phyloP scores from a whole-genome alignment of 169 alveolate species.

The Plasmodium malariae region DNA sequence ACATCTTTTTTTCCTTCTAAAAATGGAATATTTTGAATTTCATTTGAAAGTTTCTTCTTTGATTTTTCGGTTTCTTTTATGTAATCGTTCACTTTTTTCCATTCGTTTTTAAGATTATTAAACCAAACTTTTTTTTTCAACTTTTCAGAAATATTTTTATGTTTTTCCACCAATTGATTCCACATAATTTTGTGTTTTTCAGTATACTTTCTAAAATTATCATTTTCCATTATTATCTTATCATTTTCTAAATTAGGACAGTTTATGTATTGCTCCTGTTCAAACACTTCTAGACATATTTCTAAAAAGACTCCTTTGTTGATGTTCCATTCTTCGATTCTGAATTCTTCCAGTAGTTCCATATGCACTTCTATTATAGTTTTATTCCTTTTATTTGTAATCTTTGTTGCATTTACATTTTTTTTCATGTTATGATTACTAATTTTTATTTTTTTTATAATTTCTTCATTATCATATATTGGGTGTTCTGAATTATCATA shows the following conservation, averaged over 20 bases:
- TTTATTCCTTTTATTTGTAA: background rate
- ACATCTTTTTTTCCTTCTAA: background rate
- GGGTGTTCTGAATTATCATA: too few species aligned
- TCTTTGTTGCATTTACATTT: too few species aligned
- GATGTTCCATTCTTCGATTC: background rate
- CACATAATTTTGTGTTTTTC: background rate
- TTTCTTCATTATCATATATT: too few species aligned
- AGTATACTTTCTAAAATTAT: background rate
- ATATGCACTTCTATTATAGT: conserved; percentile 3
- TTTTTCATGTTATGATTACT: too few species aligned
- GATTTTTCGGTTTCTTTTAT: too few species aligned
- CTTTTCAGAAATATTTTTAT: background rate
- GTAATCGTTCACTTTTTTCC: too few species aligned
- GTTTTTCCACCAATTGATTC: background rate
- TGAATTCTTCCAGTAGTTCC: background rate
- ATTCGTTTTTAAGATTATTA: background rate
- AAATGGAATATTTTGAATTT: too few species aligned
- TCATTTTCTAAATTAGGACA: background rate
- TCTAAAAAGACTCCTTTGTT: conserved; percentile 4
- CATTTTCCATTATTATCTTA: background rate
- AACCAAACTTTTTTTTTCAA: background rate
- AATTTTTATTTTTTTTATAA: too few species aligned
- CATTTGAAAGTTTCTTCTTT: too few species aligned
- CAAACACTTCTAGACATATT: background rate
- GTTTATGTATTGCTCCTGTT: background rate